Percentiles rank a stretch among this genome's conserved stretches.
phyloP scores from a whole-genome alignment of 2,329 filamentous ascomycete species.

The Calonectria crousiana region DNA sequence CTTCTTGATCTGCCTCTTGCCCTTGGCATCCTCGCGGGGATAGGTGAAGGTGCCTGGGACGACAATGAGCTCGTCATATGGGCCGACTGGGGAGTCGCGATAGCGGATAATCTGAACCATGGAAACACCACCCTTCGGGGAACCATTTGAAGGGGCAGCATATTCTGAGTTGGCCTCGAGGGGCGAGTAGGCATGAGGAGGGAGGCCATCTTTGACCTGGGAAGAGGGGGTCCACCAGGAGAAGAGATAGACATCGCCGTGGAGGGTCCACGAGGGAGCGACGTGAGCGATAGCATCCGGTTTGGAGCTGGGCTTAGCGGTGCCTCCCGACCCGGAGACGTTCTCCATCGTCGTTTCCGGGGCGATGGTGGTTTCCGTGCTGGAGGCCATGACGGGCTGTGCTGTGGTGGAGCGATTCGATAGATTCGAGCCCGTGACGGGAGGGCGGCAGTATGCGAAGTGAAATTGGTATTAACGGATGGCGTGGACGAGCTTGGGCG shows the following conservation, averaged over 20 bases:
- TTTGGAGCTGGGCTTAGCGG: background rate
- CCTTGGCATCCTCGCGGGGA: conserved; percentile 50
- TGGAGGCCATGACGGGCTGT: background rate
- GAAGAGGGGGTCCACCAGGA: conserved; percentile 53
- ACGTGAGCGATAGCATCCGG: conserved; percentile 37
- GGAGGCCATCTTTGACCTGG: conserved; percentile 47
- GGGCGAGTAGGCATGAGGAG: conserved; percentile 57
- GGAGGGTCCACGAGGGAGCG: conserved; percentile 58
- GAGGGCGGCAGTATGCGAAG: background rate
- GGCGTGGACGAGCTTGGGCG: background rate
- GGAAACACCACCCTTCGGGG: conserved; percentile 58
- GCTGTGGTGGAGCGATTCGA: background rate
- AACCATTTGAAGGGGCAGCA: conserved; percentile 47
- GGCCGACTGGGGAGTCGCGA: conserved; percentile 61
- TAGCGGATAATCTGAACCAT: conserved; percentile 66
- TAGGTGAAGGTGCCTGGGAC: conserved; percentile 61
- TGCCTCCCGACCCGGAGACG: background rate
- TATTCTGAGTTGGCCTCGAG: conserved; percentile 59
- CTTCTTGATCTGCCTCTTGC: conserved; percentile 45
- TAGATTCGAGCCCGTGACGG: background rate
- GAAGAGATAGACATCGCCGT: conserved; percentile 58
- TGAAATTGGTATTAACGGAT: background rate
- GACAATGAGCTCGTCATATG: conserved; percentile 66
- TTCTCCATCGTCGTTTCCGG: background rate
- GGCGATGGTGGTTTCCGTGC: background rate